These are phyloP conservation scores for Hygrophoropsis aurantiaca DNA, from an alignment of 768 basidiomycete genomes.

Conservation along the genomic window DNA sequence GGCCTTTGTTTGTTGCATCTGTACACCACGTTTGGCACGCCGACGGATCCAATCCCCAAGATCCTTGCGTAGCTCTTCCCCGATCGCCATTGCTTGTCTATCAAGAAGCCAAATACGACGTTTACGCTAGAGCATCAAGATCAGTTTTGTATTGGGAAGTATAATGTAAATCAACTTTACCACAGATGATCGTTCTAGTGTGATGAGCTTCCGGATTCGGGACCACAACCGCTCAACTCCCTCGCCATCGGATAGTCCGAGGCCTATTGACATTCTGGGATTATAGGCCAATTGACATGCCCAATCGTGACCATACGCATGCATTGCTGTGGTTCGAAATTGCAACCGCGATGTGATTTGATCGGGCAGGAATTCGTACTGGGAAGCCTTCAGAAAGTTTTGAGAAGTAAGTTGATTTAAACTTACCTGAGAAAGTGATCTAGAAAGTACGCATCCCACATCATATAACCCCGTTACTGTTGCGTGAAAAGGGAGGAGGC, in stretches of 20 bases:
- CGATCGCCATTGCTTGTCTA: constrained; percentile 26
- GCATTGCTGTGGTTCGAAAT: constrained; percentile 37
- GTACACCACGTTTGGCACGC: constrained; percentile 14
- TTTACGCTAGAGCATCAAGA: constrained; percentile 20
- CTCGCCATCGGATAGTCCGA: constrained; percentile 8
- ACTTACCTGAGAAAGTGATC: constrained; percentile 23
- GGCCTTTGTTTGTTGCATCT: constrained; percentile 2
- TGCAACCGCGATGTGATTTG: constrained; percentile 17
- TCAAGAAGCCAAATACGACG: constrained; percentile 35
- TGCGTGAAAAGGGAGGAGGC: constrained; percentile 24
- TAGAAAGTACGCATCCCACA: constrained; percentile 36
- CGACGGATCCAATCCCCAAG: constrained; percentile 34
- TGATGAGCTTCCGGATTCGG: too few species aligned
- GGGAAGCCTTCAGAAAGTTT: not conserved
- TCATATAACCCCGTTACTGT: constrained; percentile 29
- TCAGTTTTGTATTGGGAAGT: not conserved
- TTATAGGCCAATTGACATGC: constrained; percentile 14
- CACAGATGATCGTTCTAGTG: too few species aligned
- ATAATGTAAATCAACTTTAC: too few species aligned
- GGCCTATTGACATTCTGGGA: not conserved
- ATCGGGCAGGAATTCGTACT: constrained; percentile 27
- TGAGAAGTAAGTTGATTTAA: not conserved
- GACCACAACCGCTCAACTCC: constrained; percentile 4
- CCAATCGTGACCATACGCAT: constrained; percentile 41
- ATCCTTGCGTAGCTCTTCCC: constrained; percentile 20